Conservation (phyloP, 2,329 filamentous ascomycete genomes). For the Phialophora macrospora region DNA sequence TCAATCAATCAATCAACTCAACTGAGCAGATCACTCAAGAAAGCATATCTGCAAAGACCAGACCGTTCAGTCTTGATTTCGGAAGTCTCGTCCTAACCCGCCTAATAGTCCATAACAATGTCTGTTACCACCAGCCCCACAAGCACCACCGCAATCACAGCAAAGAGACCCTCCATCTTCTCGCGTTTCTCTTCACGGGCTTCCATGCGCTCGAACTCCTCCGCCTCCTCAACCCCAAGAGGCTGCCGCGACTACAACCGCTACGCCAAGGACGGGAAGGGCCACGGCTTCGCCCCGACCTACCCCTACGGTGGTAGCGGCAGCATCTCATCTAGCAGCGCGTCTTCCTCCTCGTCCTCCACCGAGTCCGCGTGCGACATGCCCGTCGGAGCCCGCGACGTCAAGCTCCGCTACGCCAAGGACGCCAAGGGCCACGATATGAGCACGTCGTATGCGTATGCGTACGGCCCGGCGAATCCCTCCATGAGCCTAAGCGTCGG, state of each 20-base stretch:
- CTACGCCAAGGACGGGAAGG: conserved; percentile 27
- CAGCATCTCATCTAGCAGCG: background rate
- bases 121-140: conserved; percentile 20
- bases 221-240: conserved; percentile 11
- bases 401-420: conserved; percentile 27
- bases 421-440: conserved; percentile 27
- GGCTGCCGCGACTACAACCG: conserved; percentile 9
- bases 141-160: no score
- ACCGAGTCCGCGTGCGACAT: background rate
- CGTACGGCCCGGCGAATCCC: background rate
- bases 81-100: no score
- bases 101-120: conserved; percentile 6
- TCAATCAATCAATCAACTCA: background rate
- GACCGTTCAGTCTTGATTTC: background rate
- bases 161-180: conserved; percentile 14
- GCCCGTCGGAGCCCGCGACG: conserved; percentile 4
- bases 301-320: conserved; percentile 15
- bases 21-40: background rate
- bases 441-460: background rate
- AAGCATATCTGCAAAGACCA: background rate
- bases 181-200: conserved; percentile 17
- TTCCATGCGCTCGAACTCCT: conserved; percentile 10
- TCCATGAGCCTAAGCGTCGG: background rate
- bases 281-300: conserved; percentile 21
- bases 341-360: background rate